A percentile compares a stretch with the other conserved stretches of the same genome.
phyloP scores from a whole-genome alignment of 352 stramenopile genomes.

The Globisporangium polare region DNA sequence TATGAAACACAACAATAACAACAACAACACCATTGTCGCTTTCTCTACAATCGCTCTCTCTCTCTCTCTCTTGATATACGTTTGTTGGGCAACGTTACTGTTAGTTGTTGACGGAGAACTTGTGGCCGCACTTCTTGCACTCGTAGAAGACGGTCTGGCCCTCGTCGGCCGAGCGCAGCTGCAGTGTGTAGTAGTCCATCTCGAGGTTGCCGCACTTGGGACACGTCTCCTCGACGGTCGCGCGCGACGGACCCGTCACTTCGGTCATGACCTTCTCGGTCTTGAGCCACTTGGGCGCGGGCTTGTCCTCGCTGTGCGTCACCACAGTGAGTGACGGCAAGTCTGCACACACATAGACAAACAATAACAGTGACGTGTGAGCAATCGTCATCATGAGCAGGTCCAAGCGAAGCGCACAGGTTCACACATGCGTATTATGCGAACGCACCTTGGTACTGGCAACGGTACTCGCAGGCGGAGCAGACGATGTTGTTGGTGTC shows the following conservation, averaged over 20 bases:
- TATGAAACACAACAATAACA: neutral
- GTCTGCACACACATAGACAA: conserved; percentile 31
- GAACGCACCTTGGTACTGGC: conserved; percentile 69
- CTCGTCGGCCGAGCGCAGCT: conserved; percentile 98
- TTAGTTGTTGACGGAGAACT: conserved; percentile 89
- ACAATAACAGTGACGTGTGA: conserved; percentile 7
- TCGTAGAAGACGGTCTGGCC: conserved; percentile 99
- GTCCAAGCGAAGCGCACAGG: neutral
- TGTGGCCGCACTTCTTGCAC: conserved; percentile 95
- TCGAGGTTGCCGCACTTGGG: conserved; percentile 95
- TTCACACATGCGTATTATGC: too few relatives aligned
- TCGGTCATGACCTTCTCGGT: conserved; percentile 68
- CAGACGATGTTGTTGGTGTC: conserved; percentile 88
- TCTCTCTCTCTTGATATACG: neutral
- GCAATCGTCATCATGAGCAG: neutral
- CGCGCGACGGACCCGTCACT: conserved; percentile 83
- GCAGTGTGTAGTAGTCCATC: conserved; percentile 99
- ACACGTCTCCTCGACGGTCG: conserved; percentile 98
- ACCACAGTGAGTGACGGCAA: conserved; percentile 75
- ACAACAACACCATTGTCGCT: neutral
- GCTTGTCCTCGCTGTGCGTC: conserved; percentile 74
- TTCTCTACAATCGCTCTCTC: conserved; percentile 2
- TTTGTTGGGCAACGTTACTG: neutral
- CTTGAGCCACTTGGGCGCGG: conserved; percentile 78
- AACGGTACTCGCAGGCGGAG: conserved; percentile 81